Evolutionary conservation across 768 basidiomycete genomes (phyloP), one percentile per base, ranked within the genome.

Genomic region (Tylopilus plumbeoviolaceoides): DNA sequence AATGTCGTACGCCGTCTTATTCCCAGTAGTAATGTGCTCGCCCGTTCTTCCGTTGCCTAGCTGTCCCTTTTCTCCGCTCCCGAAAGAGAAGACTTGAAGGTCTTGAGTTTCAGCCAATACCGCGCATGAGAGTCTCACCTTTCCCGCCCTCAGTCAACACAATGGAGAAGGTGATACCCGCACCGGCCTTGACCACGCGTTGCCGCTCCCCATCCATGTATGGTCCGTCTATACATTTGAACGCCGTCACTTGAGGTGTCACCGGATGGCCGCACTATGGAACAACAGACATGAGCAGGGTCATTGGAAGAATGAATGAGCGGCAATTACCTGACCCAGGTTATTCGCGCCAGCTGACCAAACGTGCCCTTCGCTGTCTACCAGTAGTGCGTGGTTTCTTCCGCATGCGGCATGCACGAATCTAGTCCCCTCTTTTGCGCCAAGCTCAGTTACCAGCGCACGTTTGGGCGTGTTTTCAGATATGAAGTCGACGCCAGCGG

Each of bases 41-140:
- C 95, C 92, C 0, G 92, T 95, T 57, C 83, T 83, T 17, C 95
- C 95, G 66, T 92, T 95, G 0, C 93, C 95, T 0, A 98, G 75
- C 59, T 97, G 95, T 1, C 95, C 95, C 53, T 91, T 85, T 70
- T 97, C 94, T 20, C 85, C 91, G 47, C 90, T 94, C 31, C 95
- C 95, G 57, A 93, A 87, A 1, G 91, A 79, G 62, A 87, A 98
- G 3, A 95, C 91, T 89, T 55, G 59, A 5, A 45, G 46, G 25
- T 38, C 55, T 23, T 48, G 27, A n/a, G 28, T 48, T 44, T 41
- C 27, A 55, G 44, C 38, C 40, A 17, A 42, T 35, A 45, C 14
- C 35, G 3, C 31, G 45, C 36, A n/a, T 4, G 10, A 8, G 12
- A 48, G 35, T 25, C 76, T 47, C 57, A 85, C 90, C 83, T 77